Evolutionary conservation across 495 filamentous ascomycete genomes (phyloP), one percentile per base, ranked within the genome.

Genomic region (Sphaerosporella brunnea): DNA sequence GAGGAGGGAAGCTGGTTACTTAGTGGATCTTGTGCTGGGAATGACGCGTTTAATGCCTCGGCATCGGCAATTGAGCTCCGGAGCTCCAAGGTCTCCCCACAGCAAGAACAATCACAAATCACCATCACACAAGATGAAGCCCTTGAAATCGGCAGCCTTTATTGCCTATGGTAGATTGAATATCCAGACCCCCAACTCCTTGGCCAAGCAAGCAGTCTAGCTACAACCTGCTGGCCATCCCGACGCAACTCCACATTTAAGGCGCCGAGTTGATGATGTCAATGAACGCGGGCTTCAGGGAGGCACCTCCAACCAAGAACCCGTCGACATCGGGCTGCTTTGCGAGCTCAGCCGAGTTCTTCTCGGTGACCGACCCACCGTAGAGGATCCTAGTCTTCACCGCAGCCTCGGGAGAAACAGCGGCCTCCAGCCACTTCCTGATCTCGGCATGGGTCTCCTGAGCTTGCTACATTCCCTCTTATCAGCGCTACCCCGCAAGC

Each of bases 251-350:
- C 28, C 28, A 5, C 15, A 43, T 43, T 43, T 43, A 43, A 4
- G 28, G 23, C 25, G 53, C 63, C 25, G 53, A 63, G 68, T 77
- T 77, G 63, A 76, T 73, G 53, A 76, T 77, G 47, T 77, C 73
- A 51, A 72, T 65, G 41, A 77, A 95, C 56, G 87, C 90, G 58
- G 90, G 90, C 77, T 97, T 97, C 71, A 97, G 75, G 68, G 84
- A 93, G 55, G 90, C 90, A 66, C 90, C 90, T 57, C 90, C 90
- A 61, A 97, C 90, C 58, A 97, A 75, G 74, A 97, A 97, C 18
- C 90, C 90, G 65, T 97, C 90, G 66, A 97, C 88, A 70, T 97
- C 92, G 50, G 72, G 63, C 74, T 95, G 75, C 69, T 80, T 82
- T 55, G 81, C 80, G 58, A 97, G 75, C 23, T 95, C 88, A 60